Evolutionary conservation across 805 yeast genomes (phyloP), one percentile per base, ranked within the genome.

Genomic region (Myxozyma sirexii): DNA sequence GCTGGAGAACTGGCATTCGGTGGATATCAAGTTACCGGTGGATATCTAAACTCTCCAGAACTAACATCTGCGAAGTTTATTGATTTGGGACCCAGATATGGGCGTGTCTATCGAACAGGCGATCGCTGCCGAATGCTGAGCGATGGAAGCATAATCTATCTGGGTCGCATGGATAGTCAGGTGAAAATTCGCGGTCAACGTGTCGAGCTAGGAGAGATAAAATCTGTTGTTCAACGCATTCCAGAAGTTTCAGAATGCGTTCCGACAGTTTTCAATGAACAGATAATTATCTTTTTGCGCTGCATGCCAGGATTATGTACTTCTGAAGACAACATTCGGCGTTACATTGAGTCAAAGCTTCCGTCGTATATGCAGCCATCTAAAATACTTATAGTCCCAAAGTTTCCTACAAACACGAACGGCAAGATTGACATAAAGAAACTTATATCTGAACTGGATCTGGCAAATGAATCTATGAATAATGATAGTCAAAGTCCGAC

Each of bases 151-250:
- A 53, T 70, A 10, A 63, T 67, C n/a, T 66, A 65, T 24, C 50
- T 63, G 23, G 73, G 73, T 3, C 60, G 73, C 1, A 57, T 55
- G 31, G 73, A 70, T 52, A 60, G 62, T 29, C 73, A 70, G 45
- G 69, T 70, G 35, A 70, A 70, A 50, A 43, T 70, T 4, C 62
- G 70, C 15, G 73, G 73, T 8, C 73, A 70, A 37, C 57, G 73
- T 6, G 57, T 70, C 12, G 73, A 70, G 52, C 62, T 70, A 1
- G 71, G 66, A 4, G 73, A 70, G 41, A 68, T 70, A 4, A 69
- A 63, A 21, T 15, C 57, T 3, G 64, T 4, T n/a, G 51, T 53
- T 10, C 23, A 7, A 15, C 21, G 39, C 7, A 13, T 49, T 4
- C 35, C n/a, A n/a, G 67, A 21, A 17, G 55, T 46, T 17, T 29